These are phyloP conservation scores for Stentor roeselii DNA, from an alignment of 73 alveolate genomes.

Conservation along the genomic window DNA sequence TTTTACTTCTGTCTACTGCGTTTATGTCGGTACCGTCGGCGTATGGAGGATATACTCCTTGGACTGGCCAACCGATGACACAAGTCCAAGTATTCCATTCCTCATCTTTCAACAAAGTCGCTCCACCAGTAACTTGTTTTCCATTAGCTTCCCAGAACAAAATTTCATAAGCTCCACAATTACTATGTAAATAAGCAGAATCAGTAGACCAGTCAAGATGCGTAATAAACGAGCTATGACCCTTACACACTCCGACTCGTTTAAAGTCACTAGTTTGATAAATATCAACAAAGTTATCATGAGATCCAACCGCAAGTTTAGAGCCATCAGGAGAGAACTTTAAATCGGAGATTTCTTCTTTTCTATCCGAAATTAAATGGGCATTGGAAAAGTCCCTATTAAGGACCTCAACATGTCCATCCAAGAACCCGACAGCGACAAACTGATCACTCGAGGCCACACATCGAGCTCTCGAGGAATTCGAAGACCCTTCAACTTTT, in stretches of 20 bases:
- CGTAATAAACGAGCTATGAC: slow-evolving; percentile 74
- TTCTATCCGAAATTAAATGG: slow-evolving; percentile 54
- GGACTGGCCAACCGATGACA: slow-evolving; percentile 94
- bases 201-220: slow-evolving; percentile 92
- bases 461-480: slow-evolving; percentile 51
- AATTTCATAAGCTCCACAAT: slow-evolving; percentile 83
- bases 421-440: slow-evolving; percentile 87
- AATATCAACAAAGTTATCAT: slow-evolving; percentile 73
- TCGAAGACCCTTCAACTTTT: slow-evolving; percentile 24
- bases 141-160: slow-evolving; percentile 84
- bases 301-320: slow-evolving; percentile 86
- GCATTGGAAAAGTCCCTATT: slow-evolving; percentile 52
- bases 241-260: slow-evolving; percentile 51
- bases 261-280: slow-evolving; percentile 56
- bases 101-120: slow-evolving; percentile 79
- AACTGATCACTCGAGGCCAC: slow-evolving; percentile 76
- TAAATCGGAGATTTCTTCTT: slow-evolving; percentile 66
- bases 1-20: slow-evolving; percentile 82
- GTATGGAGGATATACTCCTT: slow-evolving; percentile 78
- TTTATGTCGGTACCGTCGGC: slow-evolving; percentile 91
- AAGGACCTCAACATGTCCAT: slow-evolving; percentile 76
- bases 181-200: slow-evolving; percentile 73
- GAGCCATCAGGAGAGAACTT: slow-evolving; percentile 91
- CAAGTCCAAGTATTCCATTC: slow-evolving; percentile 91
- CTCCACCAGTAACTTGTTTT: slow-evolving; percentile 71